phyloP scores from a whole-genome alignment of 225 moss, liverwort and hornwort genomes.

The Rhytidiadelphus loreus region DNA sequence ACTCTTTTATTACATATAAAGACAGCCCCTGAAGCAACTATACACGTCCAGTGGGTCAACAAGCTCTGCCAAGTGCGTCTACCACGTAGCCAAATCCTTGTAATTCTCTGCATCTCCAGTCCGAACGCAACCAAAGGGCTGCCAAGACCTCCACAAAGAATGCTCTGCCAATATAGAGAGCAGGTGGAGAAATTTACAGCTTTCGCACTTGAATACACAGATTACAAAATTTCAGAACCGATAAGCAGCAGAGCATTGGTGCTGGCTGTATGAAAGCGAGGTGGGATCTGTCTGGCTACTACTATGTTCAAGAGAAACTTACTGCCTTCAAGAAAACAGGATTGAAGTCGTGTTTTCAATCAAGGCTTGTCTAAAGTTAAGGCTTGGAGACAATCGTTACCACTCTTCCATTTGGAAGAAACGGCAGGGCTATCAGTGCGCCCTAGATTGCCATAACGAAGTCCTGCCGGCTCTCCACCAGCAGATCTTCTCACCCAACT shows the following conservation, averaged over 20 bases:
- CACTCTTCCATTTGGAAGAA: not conserved
- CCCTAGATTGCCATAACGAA: not conserved
- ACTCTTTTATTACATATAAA: slow-evolving; percentile 2
- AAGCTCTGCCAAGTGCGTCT: not conserved
- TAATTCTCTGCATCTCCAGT: not conserved
- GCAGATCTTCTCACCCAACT: not conserved
- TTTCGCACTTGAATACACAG: not conserved
- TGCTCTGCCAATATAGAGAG: not conserved
- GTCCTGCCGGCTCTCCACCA: not conserved
- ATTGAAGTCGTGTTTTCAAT: not conserved
- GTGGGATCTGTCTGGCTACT: not conserved
- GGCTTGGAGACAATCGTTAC: not conserved
- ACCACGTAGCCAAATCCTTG: not conserved
- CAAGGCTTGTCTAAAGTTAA: not conserved
- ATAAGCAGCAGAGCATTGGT: not conserved
- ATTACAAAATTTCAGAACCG: not conserved
- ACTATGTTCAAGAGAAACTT: not conserved
- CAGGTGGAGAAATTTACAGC: not conserved
- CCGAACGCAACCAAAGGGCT: not conserved
- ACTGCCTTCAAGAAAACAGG: not conserved
- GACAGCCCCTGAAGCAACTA: not conserved
- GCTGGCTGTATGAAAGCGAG: not conserved
- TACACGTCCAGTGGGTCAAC: not conserved
- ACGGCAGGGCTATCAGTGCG: not conserved
- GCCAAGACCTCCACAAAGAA: not conserved